phyloP scores from a whole-genome alignment of 257 asterid species.

The Cruciata laevipes region DNA sequence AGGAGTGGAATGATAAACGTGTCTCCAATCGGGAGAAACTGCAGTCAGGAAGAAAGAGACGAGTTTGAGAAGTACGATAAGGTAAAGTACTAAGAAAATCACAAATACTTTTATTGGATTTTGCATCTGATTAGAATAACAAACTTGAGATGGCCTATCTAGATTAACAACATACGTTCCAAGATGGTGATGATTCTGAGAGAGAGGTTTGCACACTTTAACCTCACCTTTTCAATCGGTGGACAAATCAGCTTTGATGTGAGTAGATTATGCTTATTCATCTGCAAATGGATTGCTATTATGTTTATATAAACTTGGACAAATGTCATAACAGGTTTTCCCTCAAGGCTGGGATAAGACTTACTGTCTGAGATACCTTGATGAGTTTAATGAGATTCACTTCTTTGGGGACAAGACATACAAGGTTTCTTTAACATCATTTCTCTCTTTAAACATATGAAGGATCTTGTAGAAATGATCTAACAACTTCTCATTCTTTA shows the following conservation, averaged over 20 bases:
- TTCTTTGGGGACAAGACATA: conserved; percentile 97
- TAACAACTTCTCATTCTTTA: neutral
- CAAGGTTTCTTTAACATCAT: conserved; percentile 45
- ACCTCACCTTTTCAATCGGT: conserved; percentile 82
- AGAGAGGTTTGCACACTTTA: conserved; percentile 70
- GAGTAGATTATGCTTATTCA: conserved; percentile 23
- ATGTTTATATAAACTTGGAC: neutral
- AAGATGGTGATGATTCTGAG: conserved; percentile 79
- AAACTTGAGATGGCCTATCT: conserved; percentile 19
- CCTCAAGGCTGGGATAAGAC: conserved; percentile 99
- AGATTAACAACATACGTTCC: conserved; percentile 75
- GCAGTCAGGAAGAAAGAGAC: conserved; percentile 96
- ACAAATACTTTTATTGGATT: conserved; percentile 5
- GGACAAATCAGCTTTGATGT: conserved; percentile 99
- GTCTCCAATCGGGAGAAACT: conserved; percentile 95
- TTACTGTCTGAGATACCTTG: conserved; percentile 81
- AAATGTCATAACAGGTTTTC: conserved; percentile 51
- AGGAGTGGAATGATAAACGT: conserved; percentile 97
- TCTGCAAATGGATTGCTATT: neutral
- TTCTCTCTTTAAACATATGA: conserved; percentile 6
- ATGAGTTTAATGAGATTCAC: conserved; percentile 78
- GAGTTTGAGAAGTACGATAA: conserved; percentile 92
- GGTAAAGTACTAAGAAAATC: conserved; percentile 38
- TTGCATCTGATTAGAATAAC: conserved; percentile 14
- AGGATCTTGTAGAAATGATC: neutral